These are phyloP conservation scores for Cardamine resedifolia DNA, from an alignment of 345 rosid species.

Conservation along the genomic window DNA sequence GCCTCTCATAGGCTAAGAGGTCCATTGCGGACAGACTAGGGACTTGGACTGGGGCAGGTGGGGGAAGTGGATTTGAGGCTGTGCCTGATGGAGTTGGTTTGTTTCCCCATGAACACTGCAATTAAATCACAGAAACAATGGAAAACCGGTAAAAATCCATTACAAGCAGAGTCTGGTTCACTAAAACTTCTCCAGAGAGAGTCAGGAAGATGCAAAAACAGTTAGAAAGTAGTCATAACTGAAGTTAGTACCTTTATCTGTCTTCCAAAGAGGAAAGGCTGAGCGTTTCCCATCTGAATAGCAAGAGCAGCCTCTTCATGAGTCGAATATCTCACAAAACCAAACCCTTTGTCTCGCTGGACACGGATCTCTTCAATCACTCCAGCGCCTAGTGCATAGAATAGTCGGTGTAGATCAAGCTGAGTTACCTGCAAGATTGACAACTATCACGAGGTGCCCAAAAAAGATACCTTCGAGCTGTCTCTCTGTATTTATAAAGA, in stretches of 20 bases:
- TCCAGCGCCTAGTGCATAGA: constrained; percentile 75
- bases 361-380: constrained; percentile 90
- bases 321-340: constrained; percentile 79
- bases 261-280: constrained; percentile 59
- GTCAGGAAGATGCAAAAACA: not conserved
- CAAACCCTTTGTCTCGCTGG: constrained; percentile 93
- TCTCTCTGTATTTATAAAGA: not conserved
- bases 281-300: constrained; percentile 85
- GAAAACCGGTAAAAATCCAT: not conserved
- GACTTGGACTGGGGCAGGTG: constrained; percentile 55
- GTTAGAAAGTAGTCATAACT: not conserved
- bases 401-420: constrained; percentile 72
- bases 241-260: constrained; percentile 61
- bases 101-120: constrained; percentile 95
- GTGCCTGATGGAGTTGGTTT: constrained; percentile 90
- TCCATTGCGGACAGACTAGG: constrained; percentile 60
- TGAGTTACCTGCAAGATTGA: constrained; percentile 60
- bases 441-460: constrained; percentile 5
- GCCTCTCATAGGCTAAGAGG: constrained; percentile 66
- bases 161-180: not conserved
- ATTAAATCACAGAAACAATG: not conserved
- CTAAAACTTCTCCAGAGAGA: not conserved
- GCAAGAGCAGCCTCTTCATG: constrained; percentile 87
- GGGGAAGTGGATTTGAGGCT: constrained; percentile 81
- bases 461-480: not conserved